phyloP scores from a whole-genome alignment of 108 stramenopile genomes.

The Cylindrotheca closterium region DNA sequence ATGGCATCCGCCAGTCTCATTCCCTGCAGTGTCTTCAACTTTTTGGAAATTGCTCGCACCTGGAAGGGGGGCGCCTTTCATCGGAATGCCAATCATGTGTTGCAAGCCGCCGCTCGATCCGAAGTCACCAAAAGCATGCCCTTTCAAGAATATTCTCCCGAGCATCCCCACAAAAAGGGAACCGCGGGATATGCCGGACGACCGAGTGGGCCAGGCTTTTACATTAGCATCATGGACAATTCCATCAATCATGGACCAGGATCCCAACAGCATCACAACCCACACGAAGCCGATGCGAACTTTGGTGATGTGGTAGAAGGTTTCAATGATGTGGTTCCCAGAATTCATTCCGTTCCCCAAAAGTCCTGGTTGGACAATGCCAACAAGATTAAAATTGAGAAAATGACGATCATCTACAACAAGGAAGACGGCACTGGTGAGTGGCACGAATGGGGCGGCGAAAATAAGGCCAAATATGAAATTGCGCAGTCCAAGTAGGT shows the following conservation, averaged over 20 bases:
- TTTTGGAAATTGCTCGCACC: slow-evolving; percentile 77
- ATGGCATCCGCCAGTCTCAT: slow-evolving; percentile 60
- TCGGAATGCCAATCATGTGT: slow-evolving; percentile 81
- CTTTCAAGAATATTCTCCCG: slow-evolving; percentile 82
- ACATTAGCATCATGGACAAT: slow-evolving; percentile 75
- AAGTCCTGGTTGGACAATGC: slow-evolving; percentile 52
- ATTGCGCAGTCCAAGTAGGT: background rate
- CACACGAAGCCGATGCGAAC: slow-evolving; percentile 88
- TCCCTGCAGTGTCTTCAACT: slow-evolving; percentile 75
- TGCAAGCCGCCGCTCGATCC: slow-evolving; percentile 58
- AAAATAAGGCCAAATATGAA: background rate
- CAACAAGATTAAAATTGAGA: slow-evolving; percentile 52
- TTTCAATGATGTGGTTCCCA: slow-evolving; percentile 53
- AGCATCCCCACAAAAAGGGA: slow-evolving; percentile 77
- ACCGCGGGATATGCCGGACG: slow-evolving; percentile 88
- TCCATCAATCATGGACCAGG: slow-evolving; percentile 82
- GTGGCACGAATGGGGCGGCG: slow-evolving; percentile 21
- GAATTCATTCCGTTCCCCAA: slow-evolving; percentile 63
- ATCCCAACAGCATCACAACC: slow-evolving; percentile 76
- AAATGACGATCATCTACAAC: slow-evolving; percentile 57
- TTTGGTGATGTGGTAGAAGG: slow-evolving; percentile 81
- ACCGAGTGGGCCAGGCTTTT: slow-evolving; percentile 82
- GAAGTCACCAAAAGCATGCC: slow-evolving; percentile 48
- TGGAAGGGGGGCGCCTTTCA: slow-evolving; percentile 73
- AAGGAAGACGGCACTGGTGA: slow-evolving; percentile 9